phyloP scores from a whole-genome alignment of 2,329 filamentous ascomycete species.

The Fusarium annulatum region DNA sequence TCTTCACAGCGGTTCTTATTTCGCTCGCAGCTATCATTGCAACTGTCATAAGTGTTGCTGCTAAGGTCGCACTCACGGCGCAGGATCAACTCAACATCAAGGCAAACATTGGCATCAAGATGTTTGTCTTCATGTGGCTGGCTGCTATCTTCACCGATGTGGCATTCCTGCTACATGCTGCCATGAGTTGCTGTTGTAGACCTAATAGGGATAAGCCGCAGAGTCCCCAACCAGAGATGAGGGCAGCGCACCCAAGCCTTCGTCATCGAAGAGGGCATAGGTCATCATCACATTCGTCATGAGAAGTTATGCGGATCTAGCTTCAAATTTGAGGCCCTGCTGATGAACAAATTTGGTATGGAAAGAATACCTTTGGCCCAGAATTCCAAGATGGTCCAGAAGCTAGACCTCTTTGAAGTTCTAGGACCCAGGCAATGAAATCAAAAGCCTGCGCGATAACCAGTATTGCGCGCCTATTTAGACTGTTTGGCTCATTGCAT shows the following conservation, averaged over 20 bases:
- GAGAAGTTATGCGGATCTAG: not conserved
- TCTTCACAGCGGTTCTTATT: constrained; percentile 74
- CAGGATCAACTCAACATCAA: constrained; percentile 81
- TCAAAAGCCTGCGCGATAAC: not conserved
- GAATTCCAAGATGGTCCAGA: not conserved
- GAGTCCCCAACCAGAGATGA: constrained; percentile 36
- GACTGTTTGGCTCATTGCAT: constrained; percentile 15
- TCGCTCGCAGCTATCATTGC: constrained; percentile 78
- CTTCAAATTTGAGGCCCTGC: not conserved
- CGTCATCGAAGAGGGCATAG: constrained; percentile 42
- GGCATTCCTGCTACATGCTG: constrained; percentile 78
- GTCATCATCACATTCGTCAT: constrained; percentile 29
- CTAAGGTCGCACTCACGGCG: constrained; percentile 78
- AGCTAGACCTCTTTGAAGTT: not conserved
- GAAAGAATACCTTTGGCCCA: not conserved
- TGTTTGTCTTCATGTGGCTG: constrained; percentile 93
- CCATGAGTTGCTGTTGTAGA: constrained; percentile 80
- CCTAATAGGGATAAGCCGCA: constrained; percentile 40
- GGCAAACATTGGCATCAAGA: constrained; percentile 74
- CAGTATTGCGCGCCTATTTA: not conserved
- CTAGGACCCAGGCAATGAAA: not conserved
- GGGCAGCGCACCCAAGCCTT: constrained; percentile 43
- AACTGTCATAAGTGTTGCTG: constrained; percentile 85
- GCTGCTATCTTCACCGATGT: constrained; percentile 74
- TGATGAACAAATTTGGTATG: not conserved